Base-by-base conservation (phyloP, 2,329 filamentous ascomycete genomes). In the Grosmannia clavigera region DNA sequence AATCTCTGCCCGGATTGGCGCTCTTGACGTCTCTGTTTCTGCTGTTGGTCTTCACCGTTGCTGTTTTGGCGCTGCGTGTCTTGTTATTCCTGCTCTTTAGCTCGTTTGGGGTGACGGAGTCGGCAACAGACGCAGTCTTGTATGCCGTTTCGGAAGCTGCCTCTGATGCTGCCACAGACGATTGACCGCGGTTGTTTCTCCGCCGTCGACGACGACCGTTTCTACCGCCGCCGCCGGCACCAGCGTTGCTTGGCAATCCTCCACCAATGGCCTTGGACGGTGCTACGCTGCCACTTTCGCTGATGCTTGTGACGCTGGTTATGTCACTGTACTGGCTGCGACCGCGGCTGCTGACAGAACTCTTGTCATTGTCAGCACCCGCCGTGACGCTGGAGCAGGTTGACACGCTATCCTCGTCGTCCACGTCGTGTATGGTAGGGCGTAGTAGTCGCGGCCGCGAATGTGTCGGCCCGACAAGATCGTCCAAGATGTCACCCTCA, bases 401-500 rank as follows among this genome's bases (percentile, higher is more conserved):
- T 0, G 60, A 60, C 3, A 29, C 51, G 27, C 11, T 19, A 31
- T 55, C 55, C 19, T 58, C 29, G 33, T 50, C 31, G 38, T 25
- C 27, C 10, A 12, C 27, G 40, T 14, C 16, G 25, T 43, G 40
- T 31, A 14, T 27, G 40, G 25, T 12, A 16, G 35, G 5, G 10
- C 31, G 19, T 27, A 10, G 29, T 11, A n/a, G 35, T 10, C n/a
- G 53, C 19, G 25, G 19, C 19, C 22, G 40, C 14, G 52, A 11
- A 25, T 52, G 51, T 3, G 38, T 5, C 1, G 59, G 55, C n/a
- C 54, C 59, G 31, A 56, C 53, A 16, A 60, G 55, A 11, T 60
- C 59, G 55, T 60, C 59, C 33, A 60, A 25, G n/a, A 60, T 60
- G 35, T 60, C 59, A 10, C 59, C 59, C 38, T 60, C 59, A 22